phyloP scores from a whole-genome alignment of 805 yeast species.

The Henningerozyma blattae region DNA sequence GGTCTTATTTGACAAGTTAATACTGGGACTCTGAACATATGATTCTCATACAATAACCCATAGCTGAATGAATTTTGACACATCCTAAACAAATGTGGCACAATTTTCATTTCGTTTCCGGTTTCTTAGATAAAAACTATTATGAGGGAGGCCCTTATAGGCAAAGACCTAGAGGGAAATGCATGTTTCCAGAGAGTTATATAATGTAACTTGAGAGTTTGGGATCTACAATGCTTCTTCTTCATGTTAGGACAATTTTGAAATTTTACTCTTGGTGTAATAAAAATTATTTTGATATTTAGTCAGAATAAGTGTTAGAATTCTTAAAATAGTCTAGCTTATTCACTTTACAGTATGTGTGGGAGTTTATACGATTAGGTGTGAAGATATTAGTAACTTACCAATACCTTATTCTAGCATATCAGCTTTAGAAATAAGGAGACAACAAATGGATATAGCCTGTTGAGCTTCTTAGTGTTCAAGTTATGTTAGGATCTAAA shows the following conservation, averaged over 20 bases:
- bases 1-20: slow-evolving; percentile 19
- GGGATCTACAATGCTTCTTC: slow-evolving; percentile 24
- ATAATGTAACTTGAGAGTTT: slow-evolving; percentile 23
- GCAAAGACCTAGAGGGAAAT: slow-evolving; percentile 9
- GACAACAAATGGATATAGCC: too few species aligned
- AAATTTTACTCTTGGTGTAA: too few species aligned
- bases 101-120: slow-evolving; percentile 29
- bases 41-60: slow-evolving; percentile 24
- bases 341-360: too few species aligned
- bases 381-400: too few species aligned
- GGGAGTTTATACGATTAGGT: too few species aligned
- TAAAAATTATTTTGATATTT: too few species aligned
- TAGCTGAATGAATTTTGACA: slow-evolving; percentile 28
- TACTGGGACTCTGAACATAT: slow-evolving; percentile 23
- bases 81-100: slow-evolving; percentile 28
- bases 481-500: too few species aligned
- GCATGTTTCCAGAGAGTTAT: slow-evolving; percentile 24
- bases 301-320: too few species aligned
- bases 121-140: slow-evolving; percentile 28
- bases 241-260: slow-evolving; percentile 23
- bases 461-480: too few species aligned
- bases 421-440: too few species aligned
- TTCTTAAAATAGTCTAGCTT: too few species aligned
- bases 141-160: slow-evolving; percentile 16
- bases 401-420: too few species aligned